Evolutionary conservation across 169 alveolate genomes (phyloP).

Genomic region (Plasmodium ovale): DNA sequence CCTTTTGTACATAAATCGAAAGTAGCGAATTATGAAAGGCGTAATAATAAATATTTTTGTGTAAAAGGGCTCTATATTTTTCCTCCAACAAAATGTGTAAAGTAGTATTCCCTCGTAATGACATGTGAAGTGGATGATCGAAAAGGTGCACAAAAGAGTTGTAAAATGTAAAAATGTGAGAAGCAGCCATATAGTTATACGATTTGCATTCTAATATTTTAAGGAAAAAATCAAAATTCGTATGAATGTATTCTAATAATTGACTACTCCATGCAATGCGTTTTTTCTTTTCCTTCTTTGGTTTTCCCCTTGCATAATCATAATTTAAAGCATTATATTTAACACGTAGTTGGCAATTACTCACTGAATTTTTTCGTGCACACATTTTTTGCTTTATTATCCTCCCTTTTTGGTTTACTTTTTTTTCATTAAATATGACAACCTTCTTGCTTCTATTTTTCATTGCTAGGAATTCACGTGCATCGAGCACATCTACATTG

Average conservation of each 20-base stretch:
- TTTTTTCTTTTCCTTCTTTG: not conserved
- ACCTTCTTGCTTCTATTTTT: no score
- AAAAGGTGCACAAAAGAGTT: no score
- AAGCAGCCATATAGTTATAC: constrained; percentile 62
- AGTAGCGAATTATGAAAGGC: constrained; percentile 51
- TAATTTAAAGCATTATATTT: not conserved
- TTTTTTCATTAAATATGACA: not conserved
- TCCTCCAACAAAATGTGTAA: not conserved
- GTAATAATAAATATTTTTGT: constrained; percentile 58
- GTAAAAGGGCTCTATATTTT: constrained; percentile 12
- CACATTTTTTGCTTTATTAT: not conserved
- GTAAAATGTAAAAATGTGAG: constrained; percentile 29
- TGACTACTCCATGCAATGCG: not conserved
- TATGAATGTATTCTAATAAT: constrained; percentile 22
- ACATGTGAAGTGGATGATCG: no score
- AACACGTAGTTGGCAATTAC: not conserved
- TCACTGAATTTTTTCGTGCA: not conserved
- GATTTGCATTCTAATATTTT: constrained; percentile 46
- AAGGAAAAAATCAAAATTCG: constrained; percentile 16
- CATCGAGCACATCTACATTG: no score
- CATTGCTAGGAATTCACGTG: no score
- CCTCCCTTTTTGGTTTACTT: not conserved
- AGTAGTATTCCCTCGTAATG: not conserved
- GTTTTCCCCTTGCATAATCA: not conserved
- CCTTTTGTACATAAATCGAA: constrained; percentile 21